phyloP scores from a whole-genome alignment of 495 filamentous ascomycete genomes.

The Xylaria nigripes region DNA sequence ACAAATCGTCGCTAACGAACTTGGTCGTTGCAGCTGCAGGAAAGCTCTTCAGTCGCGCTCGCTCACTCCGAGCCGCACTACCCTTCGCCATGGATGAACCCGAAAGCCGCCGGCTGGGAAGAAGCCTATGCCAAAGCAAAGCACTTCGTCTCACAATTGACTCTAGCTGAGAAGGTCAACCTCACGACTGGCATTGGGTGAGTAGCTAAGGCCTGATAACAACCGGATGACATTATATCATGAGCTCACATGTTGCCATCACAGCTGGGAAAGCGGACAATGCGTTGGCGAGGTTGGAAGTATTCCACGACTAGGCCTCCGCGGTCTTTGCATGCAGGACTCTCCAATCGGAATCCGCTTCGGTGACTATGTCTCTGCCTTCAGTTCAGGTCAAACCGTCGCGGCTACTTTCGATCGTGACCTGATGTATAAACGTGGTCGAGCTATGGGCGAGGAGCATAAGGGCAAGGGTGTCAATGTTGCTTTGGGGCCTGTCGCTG shows the following conservation, averaged over 20 bases:
- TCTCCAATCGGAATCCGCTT: conserved; percentile 76
- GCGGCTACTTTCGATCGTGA: conserved; percentile 67
- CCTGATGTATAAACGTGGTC: conserved; percentile 66
- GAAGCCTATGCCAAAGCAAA: conserved; percentile 70
- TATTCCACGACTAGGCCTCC: conserved; percentile 70
- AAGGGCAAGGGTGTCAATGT: conserved; percentile 78
- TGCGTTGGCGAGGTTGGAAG: conserved; percentile 74
- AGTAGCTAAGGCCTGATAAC: conserved; percentile 13
- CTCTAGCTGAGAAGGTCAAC: conserved; percentile 85
- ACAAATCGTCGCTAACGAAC: background rate
- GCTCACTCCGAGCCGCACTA: conserved; percentile 54
- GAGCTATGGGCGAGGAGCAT: conserved; percentile 74
- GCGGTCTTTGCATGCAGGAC: conserved; percentile 81
- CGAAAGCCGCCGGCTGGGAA: conserved; percentile 62
- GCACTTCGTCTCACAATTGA: conserved; percentile 74
- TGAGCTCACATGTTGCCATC: conserved; percentile 15
- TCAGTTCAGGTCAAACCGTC: conserved; percentile 72
- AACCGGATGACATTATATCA: background rate
- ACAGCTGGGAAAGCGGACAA: conserved; percentile 63
- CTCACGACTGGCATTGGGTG: conserved; percentile 79
- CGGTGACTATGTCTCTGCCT: conserved; percentile 69
- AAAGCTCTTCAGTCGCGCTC: conserved; percentile 9
- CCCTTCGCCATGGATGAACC: conserved; percentile 75
- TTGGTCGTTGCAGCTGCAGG: background rate
- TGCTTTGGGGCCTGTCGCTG: conserved; percentile 81